Evolutionary conservation across 176 grass and related monocot species (phyloP).

Genomic region (Oryza brachyantha): DNA sequence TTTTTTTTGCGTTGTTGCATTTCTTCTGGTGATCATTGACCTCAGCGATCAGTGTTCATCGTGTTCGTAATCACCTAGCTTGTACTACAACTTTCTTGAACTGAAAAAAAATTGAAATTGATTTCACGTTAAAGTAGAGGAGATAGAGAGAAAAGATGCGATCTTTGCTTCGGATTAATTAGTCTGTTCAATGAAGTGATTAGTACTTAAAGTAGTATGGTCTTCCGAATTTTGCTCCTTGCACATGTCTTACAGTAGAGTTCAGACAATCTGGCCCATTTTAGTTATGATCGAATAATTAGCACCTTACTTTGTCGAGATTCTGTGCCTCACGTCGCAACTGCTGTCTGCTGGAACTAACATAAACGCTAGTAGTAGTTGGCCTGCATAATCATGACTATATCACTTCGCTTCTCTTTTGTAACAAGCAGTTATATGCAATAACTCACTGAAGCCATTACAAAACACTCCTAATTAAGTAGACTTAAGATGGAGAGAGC

Average conservation of each 20-base stretch:
- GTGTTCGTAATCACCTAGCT: not conserved
- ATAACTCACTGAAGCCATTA: not conserved
- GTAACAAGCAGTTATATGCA: not conserved
- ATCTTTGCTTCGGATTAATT: slow-evolving; percentile 1
- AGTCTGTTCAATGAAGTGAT: not conserved
- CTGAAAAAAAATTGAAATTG: not conserved
- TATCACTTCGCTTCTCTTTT: not conserved
- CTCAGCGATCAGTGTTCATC: not conserved
- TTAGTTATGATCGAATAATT: not conserved
- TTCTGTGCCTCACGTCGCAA: not conserved
- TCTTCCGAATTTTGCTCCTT: not conserved
- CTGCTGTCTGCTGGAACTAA: not conserved
- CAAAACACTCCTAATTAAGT: too few species aligned
- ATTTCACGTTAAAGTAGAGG: not conserved
- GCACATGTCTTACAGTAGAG: not conserved
- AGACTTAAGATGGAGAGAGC: not conserved
- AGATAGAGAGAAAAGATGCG: not conserved
- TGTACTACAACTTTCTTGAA: not conserved
- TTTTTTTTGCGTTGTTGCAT: not conserved
- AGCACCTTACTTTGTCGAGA: slow-evolving; percentile 6
- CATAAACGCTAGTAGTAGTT: not conserved
- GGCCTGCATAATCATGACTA: not conserved
- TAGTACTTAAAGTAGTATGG: not conserved
- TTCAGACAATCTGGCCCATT: not conserved
- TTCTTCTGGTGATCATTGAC: not conserved